phyloP scores from a whole-genome alignment of 345 rosid genomes.

The Eucalyptus marginata region DNA sequence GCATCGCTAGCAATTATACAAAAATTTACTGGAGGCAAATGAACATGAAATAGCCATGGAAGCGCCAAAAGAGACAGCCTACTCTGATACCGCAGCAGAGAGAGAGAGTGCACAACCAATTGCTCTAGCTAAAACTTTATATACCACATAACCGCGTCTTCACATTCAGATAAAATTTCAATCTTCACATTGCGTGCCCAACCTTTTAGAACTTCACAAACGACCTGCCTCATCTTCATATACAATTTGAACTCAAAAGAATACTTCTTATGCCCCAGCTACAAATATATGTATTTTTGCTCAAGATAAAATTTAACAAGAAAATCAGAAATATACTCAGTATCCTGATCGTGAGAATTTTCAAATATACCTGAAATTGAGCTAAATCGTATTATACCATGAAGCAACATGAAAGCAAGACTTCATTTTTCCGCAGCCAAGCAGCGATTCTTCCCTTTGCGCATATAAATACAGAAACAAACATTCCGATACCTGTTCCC shows the following conservation, averaged over 20 bases:
- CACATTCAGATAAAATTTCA: neutral
- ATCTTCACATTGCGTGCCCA: neutral
- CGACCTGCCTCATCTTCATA: neutral
- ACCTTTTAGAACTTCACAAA: neutral
- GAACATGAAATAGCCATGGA: neutral
- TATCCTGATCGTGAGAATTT: neutral
- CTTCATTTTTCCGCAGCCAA: neutral
- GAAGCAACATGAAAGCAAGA: neutral
- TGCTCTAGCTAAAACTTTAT: neutral
- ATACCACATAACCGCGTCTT: neutral
- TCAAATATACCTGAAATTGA: neutral
- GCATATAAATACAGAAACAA: neutral
- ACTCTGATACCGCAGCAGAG: neutral
- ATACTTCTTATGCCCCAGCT: neutral
- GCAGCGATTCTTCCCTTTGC: neutral
- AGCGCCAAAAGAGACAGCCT: neutral
- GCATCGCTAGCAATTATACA: neutral
- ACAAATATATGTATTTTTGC: neutral
- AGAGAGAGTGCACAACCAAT: neutral
- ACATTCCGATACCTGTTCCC: conserved; percentile 54
- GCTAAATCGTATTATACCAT: neutral
- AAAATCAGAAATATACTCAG: neutral
- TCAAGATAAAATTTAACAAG: neutral
- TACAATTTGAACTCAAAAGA: neutral
- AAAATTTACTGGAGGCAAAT: neutral